Conservation (phyloP, 768 basidiomycete genomes). For the Naganishia onofrii region DNA sequence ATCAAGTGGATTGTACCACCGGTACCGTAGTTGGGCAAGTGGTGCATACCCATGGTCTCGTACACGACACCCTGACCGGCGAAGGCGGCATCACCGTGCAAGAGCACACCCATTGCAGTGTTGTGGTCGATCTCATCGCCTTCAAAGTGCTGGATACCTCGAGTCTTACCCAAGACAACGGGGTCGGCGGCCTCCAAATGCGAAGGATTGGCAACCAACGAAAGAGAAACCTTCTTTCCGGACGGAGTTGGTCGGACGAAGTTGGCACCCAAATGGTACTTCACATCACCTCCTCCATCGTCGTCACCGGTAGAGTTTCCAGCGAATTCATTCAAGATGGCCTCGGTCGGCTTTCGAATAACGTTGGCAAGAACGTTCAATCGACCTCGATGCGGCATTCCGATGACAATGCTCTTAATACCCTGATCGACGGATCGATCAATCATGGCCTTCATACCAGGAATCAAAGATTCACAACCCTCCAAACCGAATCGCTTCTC, state of each 20-base stretch:
- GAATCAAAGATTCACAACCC: slow-evolving; percentile 94
- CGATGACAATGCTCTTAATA: slow-evolving; percentile 91
- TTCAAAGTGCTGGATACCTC: slow-evolving; percentile 92
- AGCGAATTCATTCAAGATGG: slow-evolving; percentile 93
- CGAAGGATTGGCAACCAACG: slow-evolving; percentile 96
- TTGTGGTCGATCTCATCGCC: slow-evolving; percentile 73
- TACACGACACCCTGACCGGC: slow-evolving; percentile 98
- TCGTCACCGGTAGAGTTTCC: slow-evolving; percentile 68
- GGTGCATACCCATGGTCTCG: slow-evolving; percentile 98
- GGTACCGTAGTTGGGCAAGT: slow-evolving; percentile 89
- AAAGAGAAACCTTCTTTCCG: slow-evolving; percentile 95
- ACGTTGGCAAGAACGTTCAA: slow-evolving; percentile 97
- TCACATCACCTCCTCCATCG: slow-evolving; percentile 92
- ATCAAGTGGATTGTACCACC: slow-evolving; percentile 98
- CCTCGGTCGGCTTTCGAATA: slow-evolving; percentile 96
- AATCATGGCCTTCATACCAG: slow-evolving; percentile 99
- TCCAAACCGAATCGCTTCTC: slow-evolving; percentile 99
- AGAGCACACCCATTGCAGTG: slow-evolving; percentile 88
- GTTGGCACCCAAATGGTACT: slow-evolving; percentile 96
- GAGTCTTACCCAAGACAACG: slow-evolving; percentile 98
- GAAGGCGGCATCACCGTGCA: slow-evolving; percentile 98
- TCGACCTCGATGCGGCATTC: slow-evolving; percentile 99
- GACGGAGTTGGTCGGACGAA: slow-evolving; percentile 96
- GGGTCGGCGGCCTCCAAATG: slow-evolving; percentile 97
- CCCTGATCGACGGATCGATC: slow-evolving; percentile 96